Evolutionary conservation across 352 stramenopile genomes (phyloP), one percentile per base, ranked within the genome.

Genomic region (Pythium insidiosum): DNA sequence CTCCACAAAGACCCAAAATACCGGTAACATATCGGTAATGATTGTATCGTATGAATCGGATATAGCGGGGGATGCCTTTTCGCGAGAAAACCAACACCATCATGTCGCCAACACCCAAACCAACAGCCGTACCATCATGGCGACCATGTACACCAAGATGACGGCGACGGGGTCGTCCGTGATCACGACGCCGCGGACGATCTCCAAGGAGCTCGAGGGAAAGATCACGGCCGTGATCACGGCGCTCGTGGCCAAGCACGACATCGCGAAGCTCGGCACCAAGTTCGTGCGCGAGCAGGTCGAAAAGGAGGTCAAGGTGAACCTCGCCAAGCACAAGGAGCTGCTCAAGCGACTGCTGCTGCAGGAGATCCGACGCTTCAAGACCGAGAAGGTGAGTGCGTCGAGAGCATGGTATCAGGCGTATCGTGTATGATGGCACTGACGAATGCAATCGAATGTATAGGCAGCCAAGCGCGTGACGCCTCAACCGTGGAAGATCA

Each of bases 271-370:
- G 37, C 57, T 88, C 29, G 81, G 71, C 11, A 90, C 77, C 25
- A 88, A 88, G 40, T 43, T 91, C 34, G 78, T 94, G 57, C 81
- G 81, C 18, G 73, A 90, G 58, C 65, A 72, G 23, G 78, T 94
- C 38, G 81, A 94, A 56, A 91, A 89, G 47, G 70, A 90, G 29
- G 62, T 94, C n/a, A 66, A 65, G 52, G 75, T 94, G 50, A 94
- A 78, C 48, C 66, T 94, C 26, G 74, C 71, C 49, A 89, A 80
- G 65, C 81, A 94, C 67, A 91, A 91, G 48, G 81, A 94, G 37
- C 68, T 91, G 40, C 73, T 94, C 40, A 94, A 94, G 69, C 78
- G 81, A 15, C 55, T 94, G 21, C 89, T 94, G 78, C 81, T 90
- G 49, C 75, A 88, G 39, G 78, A 91, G 44, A 67, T 91, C 24